Base-by-base conservation (phyloP, 2,329 filamentous ascomycete genomes). In the Penicillium hordei region DNA sequence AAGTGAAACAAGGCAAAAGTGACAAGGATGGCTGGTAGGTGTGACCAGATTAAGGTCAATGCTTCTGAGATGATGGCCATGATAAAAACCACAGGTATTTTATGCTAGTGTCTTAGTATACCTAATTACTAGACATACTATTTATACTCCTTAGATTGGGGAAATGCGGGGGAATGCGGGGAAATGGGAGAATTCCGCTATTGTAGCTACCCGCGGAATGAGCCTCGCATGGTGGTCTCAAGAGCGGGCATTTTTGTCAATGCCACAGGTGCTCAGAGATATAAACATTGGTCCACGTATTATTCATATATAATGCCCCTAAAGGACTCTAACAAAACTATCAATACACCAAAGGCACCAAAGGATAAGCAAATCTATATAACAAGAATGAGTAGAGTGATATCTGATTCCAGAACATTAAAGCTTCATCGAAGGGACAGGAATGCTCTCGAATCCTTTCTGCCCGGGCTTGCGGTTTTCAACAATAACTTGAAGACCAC, bases 371-470 rank as follows among this genome's bases (percentile, higher is more conserved):
- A 52, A 31, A 48, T 40, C 19, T 33, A 53, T 31, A 29, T 23
- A 15, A 48, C 19, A 29, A 40, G 21, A 42, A 34, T 48, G 43
- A 43, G 43, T 48, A 45, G n/a, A 42, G 31, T 42, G 55, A 43
- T 48, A 57, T 57, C 36, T 46, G n/a, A 31, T 36, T 40, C 17
- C 38, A 53, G 34, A 54, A 55, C n/a, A 33, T 27, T 44, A 34
- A 29, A 55, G 15, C 31, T 21, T 53, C n/a, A 31, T 50, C 13
- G 65, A 60, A 25, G 78, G 76, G n/a, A 78, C 64, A 36, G 73
- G 71, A 13, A 80, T 67, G n/a, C 55, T 69, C 62, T 80, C 78
- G 69, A 73, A 80, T n/a, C 77, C 77, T 57, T 77, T 75, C 52
- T 79, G 72, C 3, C 76, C 78, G 50, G 74, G 68, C 58, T 72